Percentiles rank a stretch among this genome's conserved stretches.
Evolutionary conservation across 352 stramenopile genomes (phyloP).

Genomic region (Pythium volutum): DNA sequence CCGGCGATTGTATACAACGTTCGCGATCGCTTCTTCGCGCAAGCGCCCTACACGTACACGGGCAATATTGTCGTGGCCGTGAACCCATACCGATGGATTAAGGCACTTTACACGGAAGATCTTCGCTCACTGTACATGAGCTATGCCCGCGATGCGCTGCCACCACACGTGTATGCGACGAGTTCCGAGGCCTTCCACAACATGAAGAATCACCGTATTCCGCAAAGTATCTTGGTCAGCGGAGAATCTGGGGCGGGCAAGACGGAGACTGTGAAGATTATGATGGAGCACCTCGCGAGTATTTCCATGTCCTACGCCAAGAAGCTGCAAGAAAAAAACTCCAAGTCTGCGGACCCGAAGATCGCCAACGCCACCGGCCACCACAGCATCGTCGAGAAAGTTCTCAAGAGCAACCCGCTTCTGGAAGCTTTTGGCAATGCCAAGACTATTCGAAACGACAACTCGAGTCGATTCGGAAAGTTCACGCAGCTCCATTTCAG

Average conservation of each 20-base stretch:
- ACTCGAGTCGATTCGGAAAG: conserved; percentile 95
- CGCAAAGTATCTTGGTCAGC: conserved; percentile 91
- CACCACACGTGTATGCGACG: conserved; percentile 90
- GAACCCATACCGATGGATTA: conserved; percentile 94
- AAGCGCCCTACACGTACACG: conserved; percentile 95
- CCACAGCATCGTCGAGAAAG: conserved; percentile 78
- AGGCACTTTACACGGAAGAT: conserved; percentile 80
- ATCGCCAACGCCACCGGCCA: conserved; percentile 29
- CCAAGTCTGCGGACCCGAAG: conserved; percentile 66
- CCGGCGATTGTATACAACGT: conserved; percentile 93
- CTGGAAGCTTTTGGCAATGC: conserved; percentile 91
- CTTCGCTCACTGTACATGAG: conserved; percentile 71
- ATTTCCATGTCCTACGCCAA: conserved; percentile 71
- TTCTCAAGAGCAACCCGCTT: conserved; percentile 89
- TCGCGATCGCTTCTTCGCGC: conserved; percentile 74
- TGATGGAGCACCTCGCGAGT: conserved; percentile 94
- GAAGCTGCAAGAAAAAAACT: conserved; percentile 63
- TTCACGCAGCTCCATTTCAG: conserved; percentile 95
- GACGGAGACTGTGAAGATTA: conserved; percentile 96
- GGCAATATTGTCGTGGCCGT: conserved; percentile 96
- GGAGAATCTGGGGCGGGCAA: conserved; percentile 94
- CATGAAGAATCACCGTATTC: conserved; percentile 68
- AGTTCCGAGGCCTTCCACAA: conserved; percentile 80
- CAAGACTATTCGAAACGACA: conserved; percentile 94
- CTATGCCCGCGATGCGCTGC: conserved; percentile 59